phyloP scores from a whole-genome alignment of 768 basidiomycete species.

The Exsudoporus frostii region DNA sequence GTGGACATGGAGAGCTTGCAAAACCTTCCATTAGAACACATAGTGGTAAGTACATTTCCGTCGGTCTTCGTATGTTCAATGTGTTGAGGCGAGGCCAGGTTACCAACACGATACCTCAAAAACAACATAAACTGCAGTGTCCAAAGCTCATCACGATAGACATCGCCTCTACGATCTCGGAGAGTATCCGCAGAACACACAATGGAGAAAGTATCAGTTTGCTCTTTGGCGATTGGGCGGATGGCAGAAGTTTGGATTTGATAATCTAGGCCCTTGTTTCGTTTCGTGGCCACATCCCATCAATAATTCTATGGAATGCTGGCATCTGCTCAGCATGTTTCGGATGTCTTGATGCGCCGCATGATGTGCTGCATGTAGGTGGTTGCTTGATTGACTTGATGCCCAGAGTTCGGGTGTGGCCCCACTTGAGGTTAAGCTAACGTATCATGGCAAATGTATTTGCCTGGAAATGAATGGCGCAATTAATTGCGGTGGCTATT shows the following conservation, averaged over 20 bases:
- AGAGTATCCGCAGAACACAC: conserved; percentile 92
- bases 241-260: conserved; percentile 35
- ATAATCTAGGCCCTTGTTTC: conserved; percentile 10
- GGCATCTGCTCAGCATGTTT: background rate
- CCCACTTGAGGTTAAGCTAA: too few species aligned
- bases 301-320: background rate
- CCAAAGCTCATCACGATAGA: conserved; percentile 87
- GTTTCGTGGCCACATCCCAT: background rate
- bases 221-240: conserved; percentile 82
- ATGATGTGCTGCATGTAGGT: too few species aligned
- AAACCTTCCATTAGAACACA: conserved; percentile 71
- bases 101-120: conserved; percentile 93
- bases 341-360: background rate
- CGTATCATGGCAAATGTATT: too few species aligned
- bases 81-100: conserved; percentile 49
- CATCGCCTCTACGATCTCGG: conserved; percentile 87
- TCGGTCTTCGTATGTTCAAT: background rate
- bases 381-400: too few species aligned
- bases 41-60: conserved; percentile 60
- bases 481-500: too few species aligned
- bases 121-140: conserved; percentile 54
- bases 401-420: too few species aligned
- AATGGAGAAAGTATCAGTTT: conserved; percentile 92
- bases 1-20: conserved; percentile 65
- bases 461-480: too few species aligned